Conservation (phyloP, 2,329 filamentous ascomycete species). For the Pseudocercospora ulei region DNA sequence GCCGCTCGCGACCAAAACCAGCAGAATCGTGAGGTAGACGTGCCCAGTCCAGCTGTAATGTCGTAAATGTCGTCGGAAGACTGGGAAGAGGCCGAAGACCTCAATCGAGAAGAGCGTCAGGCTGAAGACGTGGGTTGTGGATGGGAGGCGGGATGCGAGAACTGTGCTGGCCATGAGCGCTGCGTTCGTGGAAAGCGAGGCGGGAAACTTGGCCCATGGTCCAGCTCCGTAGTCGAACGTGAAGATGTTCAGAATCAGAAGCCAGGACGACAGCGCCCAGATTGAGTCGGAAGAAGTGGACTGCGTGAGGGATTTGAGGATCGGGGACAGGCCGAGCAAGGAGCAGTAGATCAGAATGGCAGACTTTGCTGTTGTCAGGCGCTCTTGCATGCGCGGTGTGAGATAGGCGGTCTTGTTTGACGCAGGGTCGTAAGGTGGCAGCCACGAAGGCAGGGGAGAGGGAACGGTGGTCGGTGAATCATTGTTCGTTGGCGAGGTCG, state of each 20-base stretch:
- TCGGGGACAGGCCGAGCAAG: constrained; percentile 81
- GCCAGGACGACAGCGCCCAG: constrained; percentile 91
- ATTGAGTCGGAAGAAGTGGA: constrained; percentile 92
- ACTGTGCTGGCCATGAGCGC: constrained; percentile 95
- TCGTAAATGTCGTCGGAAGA: constrained; percentile 80
- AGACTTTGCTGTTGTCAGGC: constrained; percentile 77
- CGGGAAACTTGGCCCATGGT: constrained; percentile 54
- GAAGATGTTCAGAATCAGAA: constrained; percentile 90
- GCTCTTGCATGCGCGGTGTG: constrained; percentile 51
- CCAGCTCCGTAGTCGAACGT: constrained; percentile 91
- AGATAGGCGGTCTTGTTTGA: constrained; percentile 33
- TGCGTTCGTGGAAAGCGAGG: constrained; percentile 81
- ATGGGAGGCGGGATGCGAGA: constrained; percentile 76
- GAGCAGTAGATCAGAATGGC: constrained; percentile 88
- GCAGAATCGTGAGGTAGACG: constrained; percentile 59
- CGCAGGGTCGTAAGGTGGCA: constrained; percentile 31
- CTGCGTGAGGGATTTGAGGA: constrained; percentile 88
- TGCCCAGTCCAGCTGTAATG: constrained; percentile 76
- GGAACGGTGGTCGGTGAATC: constrained; percentile 8
- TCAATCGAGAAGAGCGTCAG: constrained; percentile 94
- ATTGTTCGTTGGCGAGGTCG: constrained; percentile 5
- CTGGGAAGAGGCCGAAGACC: constrained; percentile 94
- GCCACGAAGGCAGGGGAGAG: constrained; percentile 18
- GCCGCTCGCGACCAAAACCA: constrained; percentile 70
- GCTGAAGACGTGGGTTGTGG: constrained; percentile 88